Evolutionary conservation across 2,329 filamentous ascomycete genomes (phyloP), one percentile per base, ranked within the genome.

Genomic region (Coniella lustricola): DNA sequence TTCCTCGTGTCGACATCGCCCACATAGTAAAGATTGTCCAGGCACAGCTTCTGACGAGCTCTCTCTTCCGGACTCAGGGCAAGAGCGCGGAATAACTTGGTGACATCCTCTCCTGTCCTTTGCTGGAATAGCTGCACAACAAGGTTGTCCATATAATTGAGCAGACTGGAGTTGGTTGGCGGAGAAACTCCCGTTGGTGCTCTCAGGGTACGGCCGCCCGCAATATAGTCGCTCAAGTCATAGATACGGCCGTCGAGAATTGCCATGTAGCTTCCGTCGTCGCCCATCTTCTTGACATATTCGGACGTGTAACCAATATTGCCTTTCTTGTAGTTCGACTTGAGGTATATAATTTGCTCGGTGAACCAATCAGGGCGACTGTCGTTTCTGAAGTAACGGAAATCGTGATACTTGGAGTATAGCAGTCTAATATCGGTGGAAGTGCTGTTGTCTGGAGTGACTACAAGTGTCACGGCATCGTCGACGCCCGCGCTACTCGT

Each of bases 21-120:
- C 18, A 96, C 82, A 61, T 93, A 96, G 72, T 97, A 98, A 33
- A 98, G 76, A 57, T 96, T 95, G 69, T 97, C 84, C 46, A 98
- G 76, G 62, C 93, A 98, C 1, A 82, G 72, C 62, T 83, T 73
- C 87, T 95, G 94, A 31, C 82, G 76, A 17, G 65, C 59, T 58
- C 84, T 85, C 56, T 79, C 61, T 0, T 62, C 73, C 0, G 69
- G 36, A 51, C 77, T 72, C 39, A 95, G 65, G 5, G 68, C 65
- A 22, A 97, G 73, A 1, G 78, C 72, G 38, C 90, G 73, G 87
- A 89, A 98, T 58, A 85, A 82, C 63, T 91, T 84, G 35, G 84
- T 87, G 32, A 97, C 75, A 62, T 98, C 93, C 34, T 77, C 67
- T 31, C 94, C 93, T 21, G 90, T 71, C 53, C 79, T 79, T 44